A percentile compares a stretch with the other conserved stretches of the same genome.
Conservation (phyloP, 331 rosid genomes). For the Erythrophleum ivorense region DNA sequence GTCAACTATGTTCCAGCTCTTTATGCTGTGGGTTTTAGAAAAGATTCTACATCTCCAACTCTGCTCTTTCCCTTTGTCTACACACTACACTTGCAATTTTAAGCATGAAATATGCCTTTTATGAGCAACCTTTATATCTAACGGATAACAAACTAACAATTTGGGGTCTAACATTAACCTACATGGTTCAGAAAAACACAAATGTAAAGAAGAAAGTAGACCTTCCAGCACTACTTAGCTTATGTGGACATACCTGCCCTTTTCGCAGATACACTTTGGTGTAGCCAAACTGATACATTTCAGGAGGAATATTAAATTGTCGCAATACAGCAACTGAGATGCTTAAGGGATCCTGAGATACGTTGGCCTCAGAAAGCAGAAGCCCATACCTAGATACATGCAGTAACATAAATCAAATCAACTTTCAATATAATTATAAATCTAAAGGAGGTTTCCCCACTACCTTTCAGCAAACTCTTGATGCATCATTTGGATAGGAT, state of each 20-base stretch:
- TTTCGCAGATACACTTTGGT: conserved; percentile 80
- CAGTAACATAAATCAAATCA: conserved; percentile 34
- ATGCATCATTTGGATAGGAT: conserved; percentile 83
- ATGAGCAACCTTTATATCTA: conserved; percentile 12
- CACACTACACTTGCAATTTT: not conserved
- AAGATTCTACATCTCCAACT: not conserved
- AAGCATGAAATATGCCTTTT: conserved; percentile 23
- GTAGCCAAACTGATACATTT: conserved; percentile 88
- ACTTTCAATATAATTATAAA: conserved; percentile 38
- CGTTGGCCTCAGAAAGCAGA: conserved; percentile 55
- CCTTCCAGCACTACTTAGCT: conserved; percentile 15
- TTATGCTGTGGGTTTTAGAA: not conserved
- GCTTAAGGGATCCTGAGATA: conserved; percentile 71
- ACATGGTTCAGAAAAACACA: conserved; percentile 4
- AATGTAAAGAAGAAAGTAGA: conserved; percentile 13
- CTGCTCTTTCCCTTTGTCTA: not conserved
- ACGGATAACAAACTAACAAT: not conserved
- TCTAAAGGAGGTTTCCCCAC: conserved; percentile 28
- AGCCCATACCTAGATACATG: conserved; percentile 67
- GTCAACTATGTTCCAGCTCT: conserved; percentile 23
- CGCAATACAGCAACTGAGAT: conserved; percentile 71
- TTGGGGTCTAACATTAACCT: not conserved
- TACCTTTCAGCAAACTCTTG: conserved; percentile 88
- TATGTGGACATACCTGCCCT: conserved; percentile 70
- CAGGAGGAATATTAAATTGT: conserved; percentile 71